Base-by-base conservation (phyloP, 345 rosid species). In the Populus davidiana region DNA sequence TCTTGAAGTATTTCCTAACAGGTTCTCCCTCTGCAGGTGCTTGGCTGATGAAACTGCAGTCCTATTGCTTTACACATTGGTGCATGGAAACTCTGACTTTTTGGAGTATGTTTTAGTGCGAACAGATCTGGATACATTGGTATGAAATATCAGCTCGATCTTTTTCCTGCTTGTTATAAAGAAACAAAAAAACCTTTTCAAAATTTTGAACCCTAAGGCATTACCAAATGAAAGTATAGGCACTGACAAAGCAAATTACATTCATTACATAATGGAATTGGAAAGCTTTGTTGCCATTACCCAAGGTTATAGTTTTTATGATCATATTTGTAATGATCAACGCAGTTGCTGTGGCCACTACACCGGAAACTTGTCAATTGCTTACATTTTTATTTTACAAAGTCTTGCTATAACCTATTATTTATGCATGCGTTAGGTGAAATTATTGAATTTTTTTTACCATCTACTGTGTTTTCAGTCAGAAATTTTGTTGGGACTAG, bases 61-160 rank as follows among this genome's bases (percentile, higher is more conserved):
- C 69, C 86, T 96, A 59, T 87, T 96, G 84, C 98, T 96, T 75
- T 96, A 96, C 84, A 90, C 98, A 43, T 77, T 96, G 89, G 77
- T 96, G 78, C 95, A 91, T 82, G 98, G 98, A 75, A 96, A 96
- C 83, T 89, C 94, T 18, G 89, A 88, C 83, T 96, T 96, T 78
- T 88, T 94, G 89, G 99, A 96, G 87, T 91, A 96, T 82, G 95
- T 94, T 49, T 83, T 96, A 82, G 99, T 94, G 86, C 96, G 97
- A 78, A 94, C 94, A 52, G 99, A 96, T 89, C 23, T 94, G 88
- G 99, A 96, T 86, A 96, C 95, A 59, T 74, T 96, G 98, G 99
- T 96, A 93, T 72, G 90, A 27, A 69, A 23, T 71, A 36, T 80
- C 43, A 77, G 25, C 75, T 76, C 73, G 10, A 77, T 29, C 33